Percentiles rank a stretch among this genome's conserved stretches.
Evolutionary conservation across 73 alveolate species (phyloP).

Genomic region (Tetrahymena malaccensis): DNA sequence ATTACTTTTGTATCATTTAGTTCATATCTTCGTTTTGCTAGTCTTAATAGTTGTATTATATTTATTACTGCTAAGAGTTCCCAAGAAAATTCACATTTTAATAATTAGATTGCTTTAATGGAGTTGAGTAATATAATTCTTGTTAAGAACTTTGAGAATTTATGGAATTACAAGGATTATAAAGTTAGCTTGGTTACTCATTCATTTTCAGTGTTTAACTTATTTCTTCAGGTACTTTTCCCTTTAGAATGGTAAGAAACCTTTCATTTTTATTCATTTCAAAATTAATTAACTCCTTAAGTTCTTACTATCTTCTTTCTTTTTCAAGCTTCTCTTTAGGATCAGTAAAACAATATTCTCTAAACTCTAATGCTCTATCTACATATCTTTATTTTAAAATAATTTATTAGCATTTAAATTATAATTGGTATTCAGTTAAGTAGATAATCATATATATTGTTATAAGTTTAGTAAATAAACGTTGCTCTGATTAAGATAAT

Average conservation of each 20-base stretch:
- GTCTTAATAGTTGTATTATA: not conserved
- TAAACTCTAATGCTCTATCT: not conserved
- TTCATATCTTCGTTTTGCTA: not conserved
- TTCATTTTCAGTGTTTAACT: not conserved
- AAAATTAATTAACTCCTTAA: not conserved
- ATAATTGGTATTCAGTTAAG: no score
- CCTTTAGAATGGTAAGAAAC: not conserved
- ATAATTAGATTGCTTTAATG: not conserved
- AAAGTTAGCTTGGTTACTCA: not conserved
- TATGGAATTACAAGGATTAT: not conserved
- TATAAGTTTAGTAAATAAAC: no score
- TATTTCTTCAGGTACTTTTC: not conserved
- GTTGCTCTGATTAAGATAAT: no score
- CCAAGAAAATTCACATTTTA: not conserved
- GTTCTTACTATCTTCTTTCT: not conserved
- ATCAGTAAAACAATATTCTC: not conserved
- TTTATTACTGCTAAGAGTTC: not conserved
- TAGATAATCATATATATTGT: no score
- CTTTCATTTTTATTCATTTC: not conserved
- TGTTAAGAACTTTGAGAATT: not conserved
- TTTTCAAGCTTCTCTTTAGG: not conserved
- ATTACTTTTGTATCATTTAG: not conserved
- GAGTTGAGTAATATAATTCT: not conserved
- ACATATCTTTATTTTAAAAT: not conserved
- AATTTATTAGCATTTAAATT: no score